Conservation (phyloP, 495 filamentous ascomycete species). For the Penicillium coprophilum region DNA sequence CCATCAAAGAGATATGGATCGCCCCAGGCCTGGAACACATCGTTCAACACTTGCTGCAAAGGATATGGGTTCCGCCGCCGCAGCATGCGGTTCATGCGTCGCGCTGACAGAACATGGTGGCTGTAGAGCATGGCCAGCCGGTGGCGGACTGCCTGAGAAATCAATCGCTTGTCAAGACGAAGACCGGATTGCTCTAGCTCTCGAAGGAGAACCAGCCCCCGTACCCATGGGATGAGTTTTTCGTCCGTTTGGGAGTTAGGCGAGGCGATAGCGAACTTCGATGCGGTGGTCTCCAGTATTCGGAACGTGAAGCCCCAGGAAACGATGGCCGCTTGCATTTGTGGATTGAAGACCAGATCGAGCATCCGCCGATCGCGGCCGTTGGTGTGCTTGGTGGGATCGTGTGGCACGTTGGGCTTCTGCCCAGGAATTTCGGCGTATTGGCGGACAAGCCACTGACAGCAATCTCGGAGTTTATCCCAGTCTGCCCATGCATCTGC, state of each 20-base stretch:
- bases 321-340: conserved; percentile 54
- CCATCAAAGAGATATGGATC: conserved; percentile 29
- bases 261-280: conserved; percentile 13
- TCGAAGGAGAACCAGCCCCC: conserved; percentile 53
- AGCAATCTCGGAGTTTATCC: conserved; percentile 39
- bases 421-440: conserved; percentile 27
- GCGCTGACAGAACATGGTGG: conserved; percentile 25
- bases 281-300: conserved; percentile 22
- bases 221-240: conserved; percentile 42
- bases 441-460: conserved; percentile 43
- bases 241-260: conserved; percentile 9
- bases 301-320: conserved; percentile 57
- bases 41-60: conserved; percentile 28
- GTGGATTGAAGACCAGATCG: conserved; percentile 42
- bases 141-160: conserved; percentile 46
- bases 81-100: conserved; percentile 37
- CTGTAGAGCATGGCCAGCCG: conserved; percentile 55
- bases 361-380: conserved; percentile 30
- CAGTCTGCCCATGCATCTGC: conserved; percentile 26
- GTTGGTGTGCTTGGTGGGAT: neutral
- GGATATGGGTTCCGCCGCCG: conserved; percentile 38
- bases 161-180: conserved; percentile 30
- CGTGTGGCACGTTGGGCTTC: neutral
- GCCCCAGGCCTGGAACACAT: conserved; percentile 41
- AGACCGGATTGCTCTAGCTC: conserved; percentile 49